Percentiles rank a stretch among this genome's conserved stretches.
These are phyloP conservation scores for Taphrina wiesneri DNA, from an alignment of 1,139 yeast genomes.

Conservation along the genomic window DNA sequence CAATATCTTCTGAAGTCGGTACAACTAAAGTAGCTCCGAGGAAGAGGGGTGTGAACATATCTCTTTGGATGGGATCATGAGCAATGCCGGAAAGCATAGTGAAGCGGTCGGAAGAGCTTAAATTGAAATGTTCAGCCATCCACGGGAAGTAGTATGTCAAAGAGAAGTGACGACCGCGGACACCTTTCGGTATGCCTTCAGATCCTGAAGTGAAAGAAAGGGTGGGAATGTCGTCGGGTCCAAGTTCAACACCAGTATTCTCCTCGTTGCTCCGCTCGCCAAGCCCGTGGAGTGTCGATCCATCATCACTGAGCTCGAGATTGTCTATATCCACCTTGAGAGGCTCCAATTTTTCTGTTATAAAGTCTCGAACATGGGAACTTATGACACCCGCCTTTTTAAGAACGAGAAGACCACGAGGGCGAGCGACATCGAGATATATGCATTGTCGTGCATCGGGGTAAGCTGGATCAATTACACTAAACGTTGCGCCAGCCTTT, in stretches of 20 bases:
- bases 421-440: constrained; percentile 88
- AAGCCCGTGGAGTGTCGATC: constrained; percentile 65
- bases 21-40: constrained; percentile 89
- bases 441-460: constrained; percentile 97
- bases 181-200: constrained; percentile 99
- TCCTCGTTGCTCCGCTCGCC: constrained; percentile 49
- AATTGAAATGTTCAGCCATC: constrained; percentile 86
- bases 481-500: constrained; percentile 97
- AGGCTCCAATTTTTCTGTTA: constrained; percentile 61
- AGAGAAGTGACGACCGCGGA: constrained; percentile 93
- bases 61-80: constrained; percentile 98
- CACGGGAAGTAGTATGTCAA: constrained; percentile 96
- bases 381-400: constrained; percentile 85
- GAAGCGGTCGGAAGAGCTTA: constrained; percentile 78
- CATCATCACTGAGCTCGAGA: constrained; percentile 73
- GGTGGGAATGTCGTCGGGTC: constrained; percentile 97
- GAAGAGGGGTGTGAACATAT: constrained; percentile 95
- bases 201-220: constrained; percentile 97
- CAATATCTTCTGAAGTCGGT: constrained; percentile 96
- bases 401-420: constrained; percentile 83
- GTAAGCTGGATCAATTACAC: constrained; percentile 97
- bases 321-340: constrained; percentile 75
- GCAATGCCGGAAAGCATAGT: constrained; percentile 99
- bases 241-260: constrained; percentile 87
- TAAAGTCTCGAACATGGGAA: constrained; percentile 72